Evolutionary conservation across 805 yeast species (phyloP).

Genomic region (Lachancea lanzarotensis): DNA sequence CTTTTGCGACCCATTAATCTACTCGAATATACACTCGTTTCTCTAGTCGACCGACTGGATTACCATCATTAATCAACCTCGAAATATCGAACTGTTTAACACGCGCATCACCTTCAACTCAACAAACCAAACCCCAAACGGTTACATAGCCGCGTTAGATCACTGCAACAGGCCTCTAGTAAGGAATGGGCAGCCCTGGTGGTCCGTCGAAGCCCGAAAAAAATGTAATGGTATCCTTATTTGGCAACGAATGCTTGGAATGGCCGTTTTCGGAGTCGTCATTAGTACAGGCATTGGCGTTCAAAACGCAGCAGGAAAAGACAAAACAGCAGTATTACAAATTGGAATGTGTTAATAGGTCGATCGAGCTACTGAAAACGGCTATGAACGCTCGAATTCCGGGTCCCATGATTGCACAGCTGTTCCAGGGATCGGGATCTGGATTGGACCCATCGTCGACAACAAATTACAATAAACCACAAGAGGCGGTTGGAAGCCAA

Average conservation of each 20-base stretch:
- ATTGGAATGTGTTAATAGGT: conserved; percentile 53
- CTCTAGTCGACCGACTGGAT: not conserved
- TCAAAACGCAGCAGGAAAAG: conserved; percentile 66
- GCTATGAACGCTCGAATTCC: conserved; percentile 64
- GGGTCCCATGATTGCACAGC: conserved; percentile 49
- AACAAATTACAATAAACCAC: conserved; percentile 10
- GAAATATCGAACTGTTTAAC: not conserved
- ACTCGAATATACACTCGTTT: not conserved
- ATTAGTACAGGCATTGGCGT: conserved; percentile 49
- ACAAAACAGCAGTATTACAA: conserved; percentile 75
- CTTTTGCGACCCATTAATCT: not conserved
- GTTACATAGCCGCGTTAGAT: not conserved
- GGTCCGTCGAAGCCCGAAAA: conserved; percentile 2
- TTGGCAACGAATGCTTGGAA: conserved; percentile 47
- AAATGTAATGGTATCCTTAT: conserved; percentile 26
- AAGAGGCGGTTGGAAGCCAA: conserved; percentile 1
- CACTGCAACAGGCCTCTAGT: not conserved
- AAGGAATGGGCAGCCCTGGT: conserved; percentile 5
- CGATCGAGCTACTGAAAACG: conserved; percentile 53
- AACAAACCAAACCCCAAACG: not conserved
- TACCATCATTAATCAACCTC: not conserved
- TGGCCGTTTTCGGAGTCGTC: conserved; percentile 57
- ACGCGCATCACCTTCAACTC: not conserved
- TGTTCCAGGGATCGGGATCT: conserved; percentile 35
- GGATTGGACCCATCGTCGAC: conserved; percentile 7